Evolutionary conservation across 345 rosid species (phyloP), one percentile per base, ranked within the genome.

Genomic region (Sonneratia caseolaris): DNA sequence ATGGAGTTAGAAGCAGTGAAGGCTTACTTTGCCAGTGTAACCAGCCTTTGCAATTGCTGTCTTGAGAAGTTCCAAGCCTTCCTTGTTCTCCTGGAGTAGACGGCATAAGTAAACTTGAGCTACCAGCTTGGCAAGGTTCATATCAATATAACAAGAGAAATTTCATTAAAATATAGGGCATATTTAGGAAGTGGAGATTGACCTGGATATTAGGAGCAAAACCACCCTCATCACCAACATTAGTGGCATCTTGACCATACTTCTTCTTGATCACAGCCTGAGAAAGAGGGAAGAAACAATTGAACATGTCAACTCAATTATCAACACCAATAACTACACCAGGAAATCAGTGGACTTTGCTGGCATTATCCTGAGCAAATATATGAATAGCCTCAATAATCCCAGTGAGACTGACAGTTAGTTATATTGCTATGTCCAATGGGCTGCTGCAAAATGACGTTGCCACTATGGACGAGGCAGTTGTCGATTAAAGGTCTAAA

Each of bases 161-260:
- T 0, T 27, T 51, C 49, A 32, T 22, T 61, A 1, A 49, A 35
- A 59, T 74, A 66, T 7, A 38, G 22, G 32, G 32, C 32, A 27
- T 27, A 27, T 27, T 27, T 37, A 64, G 10, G 47, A 55, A 69
- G 22, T 56, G 22, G 38, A 19, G 51, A 35, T 51, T 68, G n/a
- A 89, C 95, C 95, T 86, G 97, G 79, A 94, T 94, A 72, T 90
- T 94, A 77, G 98, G 98, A 43, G 98, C 98, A 71, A 91, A 89
- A 43, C 98, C 98, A 75, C 97, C 99, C 77, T 95, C 99, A 73
- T 95, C 99, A 77, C 97, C 97, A 66, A 95, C 99, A 71, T 95
- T 95, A 13, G 93, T 90, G 24, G 99, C 99, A 82, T 95, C 99
- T 80, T 95, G 99, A 22, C 99, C 99, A 27, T 95, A 95, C 86